phyloP scores from a whole-genome alignment of 768 basidiomycete genomes.

The Kwoniella heveanensis region DNA sequence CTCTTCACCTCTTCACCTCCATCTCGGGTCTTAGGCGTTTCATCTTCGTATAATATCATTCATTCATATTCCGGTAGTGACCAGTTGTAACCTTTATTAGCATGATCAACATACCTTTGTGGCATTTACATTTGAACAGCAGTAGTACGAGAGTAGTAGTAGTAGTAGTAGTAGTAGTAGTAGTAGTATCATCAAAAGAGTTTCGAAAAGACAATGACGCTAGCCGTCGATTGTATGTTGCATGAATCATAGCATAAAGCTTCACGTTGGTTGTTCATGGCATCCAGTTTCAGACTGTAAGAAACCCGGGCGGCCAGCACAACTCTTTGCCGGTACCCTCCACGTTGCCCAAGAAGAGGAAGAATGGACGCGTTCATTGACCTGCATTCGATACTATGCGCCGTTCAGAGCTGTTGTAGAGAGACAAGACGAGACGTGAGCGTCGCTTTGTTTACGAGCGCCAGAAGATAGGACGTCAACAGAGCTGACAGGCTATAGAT shows the following conservation, averaged over 20 bases:
- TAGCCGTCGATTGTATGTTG: slow-evolving; percentile 11
- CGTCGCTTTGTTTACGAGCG: no score
- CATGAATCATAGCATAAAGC: slow-evolving; percentile 8
- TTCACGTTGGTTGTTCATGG: no score
- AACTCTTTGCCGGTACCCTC: no score
- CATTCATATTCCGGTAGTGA: neutral
- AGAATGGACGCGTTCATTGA: no score
- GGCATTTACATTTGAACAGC: neutral
- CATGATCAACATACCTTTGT: slow-evolving; percentile 4
- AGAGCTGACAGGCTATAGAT: no score
- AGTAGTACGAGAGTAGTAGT: neutral
- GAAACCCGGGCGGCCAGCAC: no score
- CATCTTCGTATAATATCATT: slow-evolving; percentile 1
- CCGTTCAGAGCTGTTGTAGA: no score
- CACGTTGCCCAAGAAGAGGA: no score
- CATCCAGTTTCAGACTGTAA: no score
- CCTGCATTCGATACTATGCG: no score
- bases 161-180: neutral
- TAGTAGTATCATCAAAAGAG: neutral
- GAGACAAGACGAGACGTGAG: no score
- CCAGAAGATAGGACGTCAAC: no score
- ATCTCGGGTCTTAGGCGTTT: neutral
- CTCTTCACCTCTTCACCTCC: neutral
- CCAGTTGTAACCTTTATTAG: neutral
- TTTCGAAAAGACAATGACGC: slow-evolving; percentile 1